phyloP scores from a whole-genome alignment of 129 eudicot species.

The Flaveria bidentis region DNA sequence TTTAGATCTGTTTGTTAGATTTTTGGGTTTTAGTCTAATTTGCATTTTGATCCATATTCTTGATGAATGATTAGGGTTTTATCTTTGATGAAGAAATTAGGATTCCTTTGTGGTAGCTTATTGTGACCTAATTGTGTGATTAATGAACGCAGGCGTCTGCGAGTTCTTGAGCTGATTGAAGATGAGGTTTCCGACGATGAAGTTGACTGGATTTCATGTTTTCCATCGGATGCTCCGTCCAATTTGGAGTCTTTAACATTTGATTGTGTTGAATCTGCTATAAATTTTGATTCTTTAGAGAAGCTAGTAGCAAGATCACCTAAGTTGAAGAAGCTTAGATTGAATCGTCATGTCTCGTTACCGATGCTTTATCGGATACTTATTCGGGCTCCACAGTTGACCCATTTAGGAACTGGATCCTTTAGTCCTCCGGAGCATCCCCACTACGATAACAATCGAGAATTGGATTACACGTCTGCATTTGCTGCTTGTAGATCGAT shows the following conservation, averaged over 20 bases:
- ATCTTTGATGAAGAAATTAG: too few relatives aligned
- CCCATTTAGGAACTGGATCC: conserved; percentile 67
- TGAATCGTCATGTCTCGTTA: conserved; percentile 45
- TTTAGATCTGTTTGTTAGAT: neutral
- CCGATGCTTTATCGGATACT: conserved; percentile 52
- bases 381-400: conserved; percentile 59
- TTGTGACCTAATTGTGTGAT: neutral
- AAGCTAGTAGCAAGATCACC: conserved; percentile 52
- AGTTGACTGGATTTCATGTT: conserved; percentile 65
- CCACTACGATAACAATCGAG: conserved; percentile 35
- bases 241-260: conserved; percentile 53
- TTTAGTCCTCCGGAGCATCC: conserved; percentile 37
- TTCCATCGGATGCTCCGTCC: conserved; percentile 48
- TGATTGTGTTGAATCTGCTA: conserved; percentile 60
- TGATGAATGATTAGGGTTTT: too few relatives aligned
- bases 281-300: conserved; percentile 57
- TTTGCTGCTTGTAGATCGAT: conserved; percentile 64
- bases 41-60: neutral
- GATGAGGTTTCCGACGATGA: conserved; percentile 61
- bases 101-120: neutral
- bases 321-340: conserved; percentile 50
- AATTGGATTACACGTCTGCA: conserved; percentile 49
- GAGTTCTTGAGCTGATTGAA: conserved; percentile 65
- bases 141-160: conserved; percentile 43
- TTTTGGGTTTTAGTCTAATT: neutral